Evolutionary conservation across 148 eudicot genomes (phyloP).

Genomic region (Rheum nobile): DNA sequence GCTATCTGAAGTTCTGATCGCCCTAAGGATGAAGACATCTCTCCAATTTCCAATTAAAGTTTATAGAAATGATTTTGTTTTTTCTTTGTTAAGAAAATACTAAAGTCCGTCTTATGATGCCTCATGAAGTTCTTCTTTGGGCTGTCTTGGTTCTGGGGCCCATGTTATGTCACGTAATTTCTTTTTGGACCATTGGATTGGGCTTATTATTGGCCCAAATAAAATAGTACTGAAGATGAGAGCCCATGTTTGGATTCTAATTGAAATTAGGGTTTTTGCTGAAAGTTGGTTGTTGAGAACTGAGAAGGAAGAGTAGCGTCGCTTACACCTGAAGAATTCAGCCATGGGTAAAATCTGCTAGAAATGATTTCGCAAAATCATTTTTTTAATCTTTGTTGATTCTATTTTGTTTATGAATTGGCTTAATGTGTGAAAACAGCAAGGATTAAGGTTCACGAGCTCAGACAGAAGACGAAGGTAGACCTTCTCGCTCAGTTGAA

Average conservation of each 20-base stretch:
- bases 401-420: background rate
- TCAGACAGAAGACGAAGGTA: slow-evolving; percentile 26
- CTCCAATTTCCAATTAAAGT: too few species aligned
- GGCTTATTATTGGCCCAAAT: background rate
- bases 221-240: background rate
- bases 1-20: too few species aligned
- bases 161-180: background rate
- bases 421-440: slow-evolving; percentile 6
- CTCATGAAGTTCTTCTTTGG: background rate
- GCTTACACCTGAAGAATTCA: background rate
- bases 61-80: too few species aligned
- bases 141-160: background rate
- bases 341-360: background rate
- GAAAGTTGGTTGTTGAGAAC: background rate
- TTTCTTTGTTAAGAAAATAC: too few species aligned
- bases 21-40: too few species aligned
- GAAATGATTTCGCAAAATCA: background rate
- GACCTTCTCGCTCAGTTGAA: slow-evolving; percentile 40
- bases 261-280: background rate
- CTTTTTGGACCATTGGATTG: background rate
- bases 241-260: background rate
- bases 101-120: too few species aligned
- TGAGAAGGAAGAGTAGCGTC: background rate
- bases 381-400: background rate
- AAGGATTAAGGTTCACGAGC: slow-evolving; percentile 37